Percentiles rank a stretch among this genome's conserved stretches.
Conservation (phyloP, 2,329 filamentous ascomycete species). For the Hortaea werneckii region DNA sequence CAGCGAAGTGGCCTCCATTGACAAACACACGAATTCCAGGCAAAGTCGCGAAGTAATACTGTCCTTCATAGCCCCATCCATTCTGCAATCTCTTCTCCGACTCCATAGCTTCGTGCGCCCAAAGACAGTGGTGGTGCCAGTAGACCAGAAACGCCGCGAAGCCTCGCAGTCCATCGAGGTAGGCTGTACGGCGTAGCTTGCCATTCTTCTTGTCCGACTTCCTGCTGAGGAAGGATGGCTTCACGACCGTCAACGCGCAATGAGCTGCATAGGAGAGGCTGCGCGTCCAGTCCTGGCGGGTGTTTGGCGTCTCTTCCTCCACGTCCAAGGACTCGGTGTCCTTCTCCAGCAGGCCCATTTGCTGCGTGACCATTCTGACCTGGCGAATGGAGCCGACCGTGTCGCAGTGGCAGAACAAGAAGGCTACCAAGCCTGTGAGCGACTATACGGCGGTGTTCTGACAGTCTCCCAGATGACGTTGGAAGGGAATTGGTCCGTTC, state of each 20-base stretch:
- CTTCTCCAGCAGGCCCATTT: not conserved
- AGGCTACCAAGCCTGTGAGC: too few species aligned
- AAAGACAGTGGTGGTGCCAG: conserved; percentile 48
- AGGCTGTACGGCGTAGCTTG: conserved; percentile 43
- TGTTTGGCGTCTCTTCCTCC: not conserved
- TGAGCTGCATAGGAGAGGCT: not conserved
- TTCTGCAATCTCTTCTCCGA: conserved; percentile 40
- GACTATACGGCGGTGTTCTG: too few species aligned
- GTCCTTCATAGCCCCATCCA: conserved; percentile 41
- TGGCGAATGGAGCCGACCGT: too few species aligned
- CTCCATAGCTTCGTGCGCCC: conserved; percentile 39
- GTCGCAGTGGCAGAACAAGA: too few species aligned
- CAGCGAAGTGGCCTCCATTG: conserved; percentile 51
- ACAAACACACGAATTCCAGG: conserved; percentile 52
- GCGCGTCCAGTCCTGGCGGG: not conserved
- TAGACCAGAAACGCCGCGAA: conserved; percentile 60
- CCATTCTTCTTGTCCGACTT: not conserved
- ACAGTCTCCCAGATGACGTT: too few species aligned
- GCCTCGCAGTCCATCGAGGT: conserved; percentile 55
- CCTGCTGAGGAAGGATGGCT: conserved; percentile 1
- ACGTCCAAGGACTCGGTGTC: not conserved
- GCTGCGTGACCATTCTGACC: not conserved
- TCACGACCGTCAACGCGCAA: not conserved
- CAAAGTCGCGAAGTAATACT: conserved; percentile 42
- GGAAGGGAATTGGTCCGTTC: too few species aligned